Conservation (phyloP, 2,329 filamentous ascomycete species). For the Fusarium temperatum region DNA sequence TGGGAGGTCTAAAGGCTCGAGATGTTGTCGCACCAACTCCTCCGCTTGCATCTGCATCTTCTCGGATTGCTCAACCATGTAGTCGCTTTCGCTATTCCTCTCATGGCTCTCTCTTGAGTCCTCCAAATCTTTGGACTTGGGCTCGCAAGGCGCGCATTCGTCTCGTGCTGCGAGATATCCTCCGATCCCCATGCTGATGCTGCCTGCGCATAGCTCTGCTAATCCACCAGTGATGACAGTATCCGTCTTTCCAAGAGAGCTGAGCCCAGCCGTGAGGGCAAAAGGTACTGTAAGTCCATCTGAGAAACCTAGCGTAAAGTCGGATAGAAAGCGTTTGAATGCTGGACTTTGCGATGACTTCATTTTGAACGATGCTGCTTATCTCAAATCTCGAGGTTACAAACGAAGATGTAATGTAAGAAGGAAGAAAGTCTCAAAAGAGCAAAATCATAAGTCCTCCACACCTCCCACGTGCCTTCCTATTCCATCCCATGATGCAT, state of each 20-base stretch:
- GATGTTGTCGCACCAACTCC: constrained; percentile 44
- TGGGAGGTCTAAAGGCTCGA: constrained; percentile 46
- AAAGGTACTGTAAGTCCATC: constrained; percentile 81
- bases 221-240: constrained; percentile 74
- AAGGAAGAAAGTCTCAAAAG: background rate
- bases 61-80: background rate
- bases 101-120: constrained; percentile 32
- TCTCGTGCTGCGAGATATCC: constrained; percentile 70
- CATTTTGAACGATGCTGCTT: constrained; percentile 2
- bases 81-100: constrained; percentile 17
- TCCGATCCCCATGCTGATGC: constrained; percentile 78
- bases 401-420: background rate
- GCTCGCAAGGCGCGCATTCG: constrained; percentile 17
- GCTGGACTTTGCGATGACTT: constrained; percentile 38
- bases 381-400: accelerated
- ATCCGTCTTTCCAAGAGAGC: constrained; percentile 66
- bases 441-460: background rate
- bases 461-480: background rate
- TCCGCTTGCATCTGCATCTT: constrained; percentile 18
- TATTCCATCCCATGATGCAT: background rate
- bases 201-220: constrained; percentile 75
- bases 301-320: constrained; percentile 77
- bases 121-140: constrained; percentile 26
- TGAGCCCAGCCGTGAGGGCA: constrained; percentile 75
- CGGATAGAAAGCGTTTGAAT: constrained; percentile 59